Conservation (phyloP, 148 eudicot species). For the Nepenthes gracilis region DNA sequence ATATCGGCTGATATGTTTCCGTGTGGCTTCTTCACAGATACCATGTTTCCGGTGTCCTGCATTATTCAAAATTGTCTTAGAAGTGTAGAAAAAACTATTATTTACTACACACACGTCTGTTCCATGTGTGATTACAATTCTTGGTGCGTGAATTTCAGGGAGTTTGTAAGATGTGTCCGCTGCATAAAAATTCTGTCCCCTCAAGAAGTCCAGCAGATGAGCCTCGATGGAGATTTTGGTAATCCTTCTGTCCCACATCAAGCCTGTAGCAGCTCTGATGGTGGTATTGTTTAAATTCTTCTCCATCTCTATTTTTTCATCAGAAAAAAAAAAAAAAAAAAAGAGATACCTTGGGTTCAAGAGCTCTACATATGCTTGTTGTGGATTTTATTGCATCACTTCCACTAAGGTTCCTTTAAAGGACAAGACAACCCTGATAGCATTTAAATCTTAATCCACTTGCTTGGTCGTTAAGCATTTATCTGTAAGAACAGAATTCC, state of each 20-base stretch:
- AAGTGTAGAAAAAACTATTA: not conserved
- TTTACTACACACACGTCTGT: not conserved
- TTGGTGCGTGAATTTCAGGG: conserved; percentile 33
- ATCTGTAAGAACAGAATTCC: no score
- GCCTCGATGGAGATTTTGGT: conserved; percentile 89
- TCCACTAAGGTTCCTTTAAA: no score
- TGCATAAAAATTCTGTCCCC: conserved; percentile 91
- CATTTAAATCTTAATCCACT: no score
- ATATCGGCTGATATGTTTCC: no score
- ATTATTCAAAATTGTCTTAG: no score
- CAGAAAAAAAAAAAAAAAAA: not conserved
- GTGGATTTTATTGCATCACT: no score
- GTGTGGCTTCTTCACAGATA: no score
- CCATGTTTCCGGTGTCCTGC: no score
- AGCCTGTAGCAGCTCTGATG: conserved; percentile 92
- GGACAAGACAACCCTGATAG: no score
- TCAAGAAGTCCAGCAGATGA: conserved; percentile 96
- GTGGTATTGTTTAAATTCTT: conserved; percentile 45
- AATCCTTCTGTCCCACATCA: conserved; percentile 56
- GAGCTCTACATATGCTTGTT: no score
- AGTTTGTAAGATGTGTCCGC: conserved; percentile 78
- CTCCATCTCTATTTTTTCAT: not conserved
- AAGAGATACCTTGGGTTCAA: no score
- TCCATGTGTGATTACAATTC: not conserved
- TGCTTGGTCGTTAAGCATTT: no score